Evolutionary conservation across 179 eudicot species (phyloP).

Genomic region (Beta macrorhiza): DNA sequence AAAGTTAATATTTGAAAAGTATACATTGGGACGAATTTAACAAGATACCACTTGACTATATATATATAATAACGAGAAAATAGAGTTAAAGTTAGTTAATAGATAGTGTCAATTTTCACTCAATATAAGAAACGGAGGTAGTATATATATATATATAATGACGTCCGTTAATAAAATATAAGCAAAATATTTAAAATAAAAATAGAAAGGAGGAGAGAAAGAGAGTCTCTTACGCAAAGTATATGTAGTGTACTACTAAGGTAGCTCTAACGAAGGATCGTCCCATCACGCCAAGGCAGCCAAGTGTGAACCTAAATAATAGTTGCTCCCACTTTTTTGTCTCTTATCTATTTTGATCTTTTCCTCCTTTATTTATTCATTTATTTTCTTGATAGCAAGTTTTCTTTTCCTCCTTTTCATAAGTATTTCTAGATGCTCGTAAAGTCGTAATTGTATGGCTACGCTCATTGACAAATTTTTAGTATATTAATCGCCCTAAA

Average conservation of each 20-base stretch:
- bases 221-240: conserved; percentile 29
- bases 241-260: conserved; percentile 2
- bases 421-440: too few species aligned
- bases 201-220: background rate
- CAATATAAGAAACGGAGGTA: too few species aligned
- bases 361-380: background rate
- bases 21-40: too few species aligned
- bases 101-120: too few species aligned
- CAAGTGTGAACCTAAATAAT: conserved; percentile 15
- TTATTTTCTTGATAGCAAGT: background rate
- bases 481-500: too few species aligned
- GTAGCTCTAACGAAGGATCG: background rate
- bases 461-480: too few species aligned
- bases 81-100: too few species aligned
- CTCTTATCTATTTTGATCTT: background rate
- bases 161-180: background rate
- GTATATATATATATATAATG: too few species aligned
- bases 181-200: background rate
- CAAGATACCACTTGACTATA: too few species aligned
- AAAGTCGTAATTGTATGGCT: too few species aligned
- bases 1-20: too few species aligned
- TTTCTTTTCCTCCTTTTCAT: background rate
- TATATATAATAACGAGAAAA: too few species aligned
- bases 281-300: conserved; percentile 2
- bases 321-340: conserved; percentile 7